Evolutionary conservation across 768 basidiomycete genomes (phyloP).

Genomic region (Mrakia frigida): DNA sequence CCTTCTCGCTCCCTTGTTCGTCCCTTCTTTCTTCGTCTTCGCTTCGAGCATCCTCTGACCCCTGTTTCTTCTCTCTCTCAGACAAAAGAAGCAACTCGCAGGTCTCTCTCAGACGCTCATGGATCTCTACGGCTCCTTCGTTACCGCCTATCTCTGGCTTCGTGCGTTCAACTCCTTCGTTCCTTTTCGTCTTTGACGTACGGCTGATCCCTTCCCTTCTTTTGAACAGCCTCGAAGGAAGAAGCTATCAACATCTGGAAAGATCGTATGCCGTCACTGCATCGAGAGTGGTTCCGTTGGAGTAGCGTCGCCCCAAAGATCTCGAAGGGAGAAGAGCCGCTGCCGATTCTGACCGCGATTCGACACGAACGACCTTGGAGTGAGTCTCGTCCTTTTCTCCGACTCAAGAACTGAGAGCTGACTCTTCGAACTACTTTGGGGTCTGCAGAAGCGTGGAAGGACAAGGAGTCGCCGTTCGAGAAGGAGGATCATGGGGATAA

Average conservation of each 20-base stretch:
- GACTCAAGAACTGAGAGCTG: neutral
- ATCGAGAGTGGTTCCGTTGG: slow-evolving; percentile 34
- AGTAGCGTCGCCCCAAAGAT: slow-evolving; percentile 32
- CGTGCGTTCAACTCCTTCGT: slow-evolving; percentile 14
- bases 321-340: slow-evolving; percentile 33
- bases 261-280: slow-evolving; percentile 26
- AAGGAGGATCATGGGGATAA: slow-evolving; percentile 32
- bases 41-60: neutral
- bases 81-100: slow-evolving; percentile 30
- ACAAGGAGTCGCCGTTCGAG: slow-evolving; percentile 30
- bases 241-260: slow-evolving; percentile 31
- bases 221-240: slow-evolving; percentile 17
- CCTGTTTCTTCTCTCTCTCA: neutral
- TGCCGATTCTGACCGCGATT: slow-evolving; percentile 32
- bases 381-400: neutral
- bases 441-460: slow-evolving; percentile 29
- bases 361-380: slow-evolving; percentile 34
- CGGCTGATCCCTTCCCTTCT: neutral
- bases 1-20: slow-evolving; percentile 26
- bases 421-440: neutral
- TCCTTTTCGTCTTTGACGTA: neutral
- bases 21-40: neutral
- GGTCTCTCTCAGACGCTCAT: slow-evolving; percentile 27
- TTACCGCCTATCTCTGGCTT: slow-evolving; percentile 30
- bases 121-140: slow-evolving; percentile 30